These are phyloP conservation scores for Hypericum androsaemum DNA, from an alignment of 345 rosid species.

Conservation along the genomic window DNA sequence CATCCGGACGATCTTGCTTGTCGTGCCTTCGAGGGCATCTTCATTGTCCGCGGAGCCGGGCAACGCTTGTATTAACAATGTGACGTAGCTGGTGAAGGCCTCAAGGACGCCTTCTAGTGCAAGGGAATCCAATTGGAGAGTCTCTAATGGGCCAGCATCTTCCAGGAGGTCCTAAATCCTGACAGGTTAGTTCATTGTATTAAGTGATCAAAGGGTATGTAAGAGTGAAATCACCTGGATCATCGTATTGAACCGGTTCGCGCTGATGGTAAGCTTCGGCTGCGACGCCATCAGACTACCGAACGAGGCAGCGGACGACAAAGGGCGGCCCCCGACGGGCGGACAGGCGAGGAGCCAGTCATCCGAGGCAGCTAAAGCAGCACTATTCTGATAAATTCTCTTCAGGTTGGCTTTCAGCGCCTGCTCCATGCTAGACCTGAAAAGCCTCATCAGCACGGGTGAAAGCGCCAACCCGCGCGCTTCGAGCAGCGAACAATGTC, in stretches of 20 bases:
- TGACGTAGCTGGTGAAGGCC: no score
- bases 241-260: slow-evolving; percentile 65
- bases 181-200: no score
- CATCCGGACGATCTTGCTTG: slow-evolving; percentile 4
- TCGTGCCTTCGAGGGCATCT: no score
- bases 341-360: slow-evolving; percentile 63
- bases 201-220: no score
- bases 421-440: slow-evolving; percentile 53
- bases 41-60: no score
- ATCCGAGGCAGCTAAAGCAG: slow-evolving; percentile 76
- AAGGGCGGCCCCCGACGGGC: slow-evolving; percentile 42
- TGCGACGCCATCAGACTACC: slow-evolving; percentile 27
- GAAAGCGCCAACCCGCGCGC: slow-evolving; percentile 83
- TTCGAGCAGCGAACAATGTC: slow-evolving; percentile 68
- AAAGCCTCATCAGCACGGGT: slow-evolving; percentile 58
- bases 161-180: no score
- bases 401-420: slow-evolving; percentile 56
- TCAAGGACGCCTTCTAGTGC: no score
- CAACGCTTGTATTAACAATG: no score
- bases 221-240: slow-evolving; percentile 44
- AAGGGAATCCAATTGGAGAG: no score
- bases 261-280: slow-evolving; percentile 72
- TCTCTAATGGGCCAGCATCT: no score
- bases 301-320: slow-evolving; percentile 34
- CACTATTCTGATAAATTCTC: slow-evolving; percentile 67